Evolutionary conservation across 768 basidiomycete genomes (phyloP).

Genomic region (Fomitopsis serialis): DNA sequence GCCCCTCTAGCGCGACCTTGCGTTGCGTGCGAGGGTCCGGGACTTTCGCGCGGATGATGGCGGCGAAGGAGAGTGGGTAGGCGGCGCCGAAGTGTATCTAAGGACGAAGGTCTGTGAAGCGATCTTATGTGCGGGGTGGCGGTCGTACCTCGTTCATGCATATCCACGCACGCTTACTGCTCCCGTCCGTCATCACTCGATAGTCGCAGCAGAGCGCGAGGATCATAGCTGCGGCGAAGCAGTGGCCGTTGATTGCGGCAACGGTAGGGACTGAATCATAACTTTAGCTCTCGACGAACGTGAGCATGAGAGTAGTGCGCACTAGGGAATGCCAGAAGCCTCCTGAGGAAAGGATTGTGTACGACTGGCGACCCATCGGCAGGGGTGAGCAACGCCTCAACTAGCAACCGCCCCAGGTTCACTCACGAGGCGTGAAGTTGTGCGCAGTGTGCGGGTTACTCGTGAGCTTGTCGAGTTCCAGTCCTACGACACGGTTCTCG

Average conservation of each 20-base stretch:
- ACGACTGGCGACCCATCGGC: constrained; percentile 82
- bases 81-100: constrained; percentile 80
- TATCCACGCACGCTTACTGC: constrained; percentile 71
- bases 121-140: neutral
- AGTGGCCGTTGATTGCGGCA: constrained; percentile 6
- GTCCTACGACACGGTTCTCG: constrained; percentile 37
- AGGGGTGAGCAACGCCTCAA: constrained; percentile 39
- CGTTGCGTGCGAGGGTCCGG: constrained; percentile 53
- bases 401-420: too few relatives aligned
- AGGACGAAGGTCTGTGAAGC: neutral
- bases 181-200: constrained; percentile 82
- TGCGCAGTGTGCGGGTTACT: constrained; percentile 54
- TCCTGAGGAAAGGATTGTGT: constrained; percentile 68
- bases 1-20: constrained; percentile 74
- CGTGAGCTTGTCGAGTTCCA: constrained; percentile 51
- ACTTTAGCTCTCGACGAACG: neutral
- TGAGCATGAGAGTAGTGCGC: constrained; percentile 18
- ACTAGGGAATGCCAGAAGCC: constrained; percentile 78
- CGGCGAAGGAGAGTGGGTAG: constrained; percentile 68
- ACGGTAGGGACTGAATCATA: constrained; percentile 2
- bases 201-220: constrained; percentile 82
- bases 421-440: constrained; percentile 59
- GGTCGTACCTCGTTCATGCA: constrained; percentile 83
- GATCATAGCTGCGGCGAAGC: constrained; percentile 72
- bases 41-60: constrained; percentile 60